Evolutionary conservation across 164 flowering plant genomes (phyloP).

Genomic region (Vitis rotundifolia): DNA sequence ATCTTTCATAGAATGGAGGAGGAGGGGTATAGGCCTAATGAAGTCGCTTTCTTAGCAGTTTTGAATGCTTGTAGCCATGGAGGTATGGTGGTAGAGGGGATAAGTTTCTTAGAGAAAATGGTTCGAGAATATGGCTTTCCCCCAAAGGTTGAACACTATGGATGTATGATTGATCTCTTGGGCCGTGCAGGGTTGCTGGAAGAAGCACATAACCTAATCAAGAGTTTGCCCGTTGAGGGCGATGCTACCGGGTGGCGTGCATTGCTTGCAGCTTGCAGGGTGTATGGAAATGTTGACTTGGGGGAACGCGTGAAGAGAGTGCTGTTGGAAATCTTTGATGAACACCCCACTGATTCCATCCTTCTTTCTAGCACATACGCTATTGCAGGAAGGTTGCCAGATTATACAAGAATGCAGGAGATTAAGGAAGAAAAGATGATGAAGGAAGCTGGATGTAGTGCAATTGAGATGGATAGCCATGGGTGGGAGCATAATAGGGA

Average conservation of each 20-base stretch:
- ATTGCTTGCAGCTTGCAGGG: slow-evolving; percentile 47
- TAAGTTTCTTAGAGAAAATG: slow-evolving; percentile 37
- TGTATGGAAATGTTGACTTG: slow-evolving; percentile 40
- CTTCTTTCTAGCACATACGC: slow-evolving; percentile 47
- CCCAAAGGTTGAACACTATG: slow-evolving; percentile 50
- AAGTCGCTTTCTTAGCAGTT: slow-evolving; percentile 42
- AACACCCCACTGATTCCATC: slow-evolving; percentile 43
- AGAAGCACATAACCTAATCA: slow-evolving; percentile 45
- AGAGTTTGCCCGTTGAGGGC: slow-evolving; percentile 31
- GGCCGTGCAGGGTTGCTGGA: slow-evolving; percentile 52
- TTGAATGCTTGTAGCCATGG: slow-evolving; percentile 54
- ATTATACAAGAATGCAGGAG: slow-evolving; percentile 4
- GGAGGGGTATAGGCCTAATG: slow-evolving; percentile 40
- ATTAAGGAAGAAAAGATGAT: slow-evolving; percentile 10
- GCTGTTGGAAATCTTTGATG: slow-evolving; percentile 23
- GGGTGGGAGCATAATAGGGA: neutral
- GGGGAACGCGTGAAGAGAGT: slow-evolving; percentile 30
- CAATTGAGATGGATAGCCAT: slow-evolving; percentile 10
- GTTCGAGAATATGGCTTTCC: slow-evolving; percentile 23
- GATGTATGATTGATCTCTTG: slow-evolving; percentile 49
- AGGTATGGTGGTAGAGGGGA: slow-evolving; percentile 52
- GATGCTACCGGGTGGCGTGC: slow-evolving; percentile 53
- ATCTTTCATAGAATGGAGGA: slow-evolving; percentile 40
- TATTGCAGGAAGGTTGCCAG: slow-evolving; percentile 30
- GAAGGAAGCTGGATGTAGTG: slow-evolving; percentile 46